Conservation (phyloP, 1,139 yeast species). For the Candida neerlandica region DNA sequence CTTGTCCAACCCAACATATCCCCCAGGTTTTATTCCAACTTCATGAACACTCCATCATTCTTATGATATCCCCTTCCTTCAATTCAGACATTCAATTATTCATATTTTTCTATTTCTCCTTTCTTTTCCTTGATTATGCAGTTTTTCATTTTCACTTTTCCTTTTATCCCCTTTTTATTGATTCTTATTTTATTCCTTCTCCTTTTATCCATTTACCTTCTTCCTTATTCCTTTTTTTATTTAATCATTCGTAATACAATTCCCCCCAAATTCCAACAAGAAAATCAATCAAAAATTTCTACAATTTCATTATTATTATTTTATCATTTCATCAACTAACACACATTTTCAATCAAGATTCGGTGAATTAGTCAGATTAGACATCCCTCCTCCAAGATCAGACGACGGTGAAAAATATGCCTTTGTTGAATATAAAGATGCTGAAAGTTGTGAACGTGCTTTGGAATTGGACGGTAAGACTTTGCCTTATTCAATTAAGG, state of each 20-base stretch:
- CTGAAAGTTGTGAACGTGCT: constrained; percentile 65
- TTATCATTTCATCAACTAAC: constrained; percentile 12
- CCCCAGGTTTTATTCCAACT: constrained; percentile 5
- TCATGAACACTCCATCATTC: constrained; percentile 3
- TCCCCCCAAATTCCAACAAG: constrained; percentile 10
- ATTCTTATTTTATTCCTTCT: constrained; percentile 7
- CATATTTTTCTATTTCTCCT: constrained; percentile 9
- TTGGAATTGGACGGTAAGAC: constrained; percentile 52
- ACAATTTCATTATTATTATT: background rate
- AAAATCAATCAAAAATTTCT: constrained; percentile 14
- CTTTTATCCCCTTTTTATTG: constrained; percentile 3
- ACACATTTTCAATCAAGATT: constrained; percentile 34
- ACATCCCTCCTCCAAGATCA: constrained; percentile 69
- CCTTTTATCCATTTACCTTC: constrained; percentile 11
- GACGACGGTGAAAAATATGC: constrained; percentile 69
- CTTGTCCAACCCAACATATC: constrained; percentile 4
- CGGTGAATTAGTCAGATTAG: constrained; percentile 67
- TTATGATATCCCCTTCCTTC: constrained; percentile 8
- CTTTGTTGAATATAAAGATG: constrained; percentile 67
- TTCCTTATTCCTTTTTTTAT: constrained; percentile 4
- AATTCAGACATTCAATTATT: background rate
- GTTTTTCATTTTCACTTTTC: background rate
- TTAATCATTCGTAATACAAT: constrained; percentile 2
- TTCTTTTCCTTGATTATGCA: constrained; percentile 1
- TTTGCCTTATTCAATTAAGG: constrained; percentile 39